Conservation (phyloP, 306 rosid species). For the Prunus mume region DNA sequence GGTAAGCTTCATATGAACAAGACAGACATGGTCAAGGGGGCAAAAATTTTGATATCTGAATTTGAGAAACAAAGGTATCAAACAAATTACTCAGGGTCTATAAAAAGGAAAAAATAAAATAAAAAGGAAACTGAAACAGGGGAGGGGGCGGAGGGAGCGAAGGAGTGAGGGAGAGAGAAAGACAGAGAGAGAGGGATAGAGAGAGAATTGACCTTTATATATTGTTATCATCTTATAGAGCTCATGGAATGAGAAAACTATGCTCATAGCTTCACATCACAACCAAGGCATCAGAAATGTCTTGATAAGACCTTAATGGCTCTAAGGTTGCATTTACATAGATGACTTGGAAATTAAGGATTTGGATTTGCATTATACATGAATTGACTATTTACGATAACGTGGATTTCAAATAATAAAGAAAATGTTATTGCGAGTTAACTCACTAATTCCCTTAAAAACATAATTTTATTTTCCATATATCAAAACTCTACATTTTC, state of each 20-base stretch:
- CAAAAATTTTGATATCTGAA: neutral
- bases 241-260: neutral
- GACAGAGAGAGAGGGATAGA: too few species aligned
- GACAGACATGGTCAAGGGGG: neutral
- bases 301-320: neutral
- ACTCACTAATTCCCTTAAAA: neutral
- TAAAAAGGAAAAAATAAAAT: neutral
- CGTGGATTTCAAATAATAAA: neutral
- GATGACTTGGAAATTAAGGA: neutral
- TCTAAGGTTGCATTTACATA: neutral
- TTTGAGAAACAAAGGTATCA: neutral
- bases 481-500: constrained; percentile 1
- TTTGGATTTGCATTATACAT: neutral
- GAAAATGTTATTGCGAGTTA: neutral
- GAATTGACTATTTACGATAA: neutral
- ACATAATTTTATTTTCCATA: neutral
- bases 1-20: neutral
- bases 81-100: neutral
- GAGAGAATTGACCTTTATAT: too few species aligned
- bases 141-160: too few species aligned
- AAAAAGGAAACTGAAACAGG: too few species aligned
- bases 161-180: too few species aligned
- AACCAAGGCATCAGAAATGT: neutral
- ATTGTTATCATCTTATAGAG: too few species aligned
- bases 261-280: neutral